Evolutionary conservation across 2,329 filamentous ascomycete genomes (phyloP).

Genomic region (Penicillium sp.): DNA sequence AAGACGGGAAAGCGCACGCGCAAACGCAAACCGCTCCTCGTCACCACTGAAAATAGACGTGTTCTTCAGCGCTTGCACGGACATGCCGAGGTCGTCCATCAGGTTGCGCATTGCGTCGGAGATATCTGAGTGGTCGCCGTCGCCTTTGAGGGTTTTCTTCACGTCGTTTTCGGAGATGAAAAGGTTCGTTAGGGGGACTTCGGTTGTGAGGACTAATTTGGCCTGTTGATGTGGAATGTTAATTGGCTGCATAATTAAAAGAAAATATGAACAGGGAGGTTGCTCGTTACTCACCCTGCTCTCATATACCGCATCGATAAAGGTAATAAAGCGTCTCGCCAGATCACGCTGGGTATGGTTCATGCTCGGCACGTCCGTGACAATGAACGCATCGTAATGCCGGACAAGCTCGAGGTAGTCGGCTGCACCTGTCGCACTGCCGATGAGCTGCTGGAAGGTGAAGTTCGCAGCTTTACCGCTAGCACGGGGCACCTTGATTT

Average conservation of each 20-base stretch:
- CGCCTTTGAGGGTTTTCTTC: constrained; percentile 54
- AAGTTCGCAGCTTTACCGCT: constrained; percentile 88
- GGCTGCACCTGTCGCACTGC: constrained; percentile 81
- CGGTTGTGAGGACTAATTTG: constrained; percentile 92
- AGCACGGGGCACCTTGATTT: constrained; percentile 81
- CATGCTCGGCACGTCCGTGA: constrained; percentile 92
- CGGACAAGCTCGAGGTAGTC: constrained; percentile 92
- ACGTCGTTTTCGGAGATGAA: constrained; percentile 76
- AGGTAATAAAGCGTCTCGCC: constrained; percentile 91
- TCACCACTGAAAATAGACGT: constrained; percentile 88
- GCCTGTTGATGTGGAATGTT: constrained; percentile 52
- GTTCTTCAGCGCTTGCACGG: constrained; percentile 78
- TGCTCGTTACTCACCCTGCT: constrained; percentile 45
- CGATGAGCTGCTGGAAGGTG: constrained; percentile 88
- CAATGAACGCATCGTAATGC: constrained; percentile 86
- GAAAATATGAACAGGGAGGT: not conserved
- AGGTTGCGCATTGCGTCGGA: constrained; percentile 72
- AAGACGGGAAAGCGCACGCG: constrained; percentile 76
- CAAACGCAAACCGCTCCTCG: constrained; percentile 95
- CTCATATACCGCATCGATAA: constrained; percentile 96
- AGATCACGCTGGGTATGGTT: constrained; percentile 80
- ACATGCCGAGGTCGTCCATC: constrained; percentile 84
- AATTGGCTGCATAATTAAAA: not conserved
- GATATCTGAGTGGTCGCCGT: constrained; percentile 51
- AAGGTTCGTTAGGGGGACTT: constrained; percentile 77